A percentile compares a stretch with the other conserved stretches of the same genome.
phyloP scores from a whole-genome alignment of 192 early-diverging fungal species.

The Coemansia furcata region DNA sequence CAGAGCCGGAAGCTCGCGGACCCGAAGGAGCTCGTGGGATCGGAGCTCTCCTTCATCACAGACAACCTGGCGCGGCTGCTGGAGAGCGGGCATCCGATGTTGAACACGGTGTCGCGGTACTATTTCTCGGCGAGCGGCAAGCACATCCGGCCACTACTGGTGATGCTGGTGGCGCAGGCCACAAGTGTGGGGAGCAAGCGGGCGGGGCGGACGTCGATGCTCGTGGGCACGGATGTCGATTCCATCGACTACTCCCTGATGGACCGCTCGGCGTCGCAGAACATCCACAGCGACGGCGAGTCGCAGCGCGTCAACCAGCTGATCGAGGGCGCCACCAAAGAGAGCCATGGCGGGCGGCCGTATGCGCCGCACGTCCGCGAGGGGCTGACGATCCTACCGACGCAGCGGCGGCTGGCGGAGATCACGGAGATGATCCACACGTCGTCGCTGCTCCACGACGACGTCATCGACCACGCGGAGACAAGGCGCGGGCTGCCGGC shows the following conservation, averaged over 20 bases:
- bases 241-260: slow-evolving; percentile 54
- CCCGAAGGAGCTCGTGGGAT: slow-evolving; percentile 68
- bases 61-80: slow-evolving; percentile 80
- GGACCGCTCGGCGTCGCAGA: slow-evolving; percentile 60
- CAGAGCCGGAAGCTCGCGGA: slow-evolving; percentile 15
- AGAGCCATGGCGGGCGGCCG: slow-evolving; percentile 34
- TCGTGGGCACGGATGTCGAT: slow-evolving; percentile 32
- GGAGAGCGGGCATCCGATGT: slow-evolving; percentile 84
- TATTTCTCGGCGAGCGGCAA: slow-evolving; percentile 88
- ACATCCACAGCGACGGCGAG: slow-evolving; percentile 38
- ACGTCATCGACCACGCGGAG: slow-evolving; percentile 79
- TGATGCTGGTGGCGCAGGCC: slow-evolving; percentile 87
- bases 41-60: slow-evolving; percentile 82
- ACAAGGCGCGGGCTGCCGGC: slow-evolving; percentile 73
- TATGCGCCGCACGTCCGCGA: slow-evolving; percentile 27
- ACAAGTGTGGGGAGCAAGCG: slow-evolving; percentile 66
- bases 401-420: slow-evolving; percentile 90
- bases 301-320: slow-evolving; percentile 31
- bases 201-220: slow-evolving; percentile 26
- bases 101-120: slow-evolving; percentile 84
- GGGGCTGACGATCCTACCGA: slow-evolving; percentile 66
- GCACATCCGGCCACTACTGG: slow-evolving; percentile 88
- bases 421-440: slow-evolving; percentile 99
- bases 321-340: slow-evolving; percentile 27
- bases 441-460: slow-evolving; percentile 92